phyloP scores from a whole-genome alignment of 2,329 filamentous ascomycete species.

The Trichoderma sp. region DNA sequence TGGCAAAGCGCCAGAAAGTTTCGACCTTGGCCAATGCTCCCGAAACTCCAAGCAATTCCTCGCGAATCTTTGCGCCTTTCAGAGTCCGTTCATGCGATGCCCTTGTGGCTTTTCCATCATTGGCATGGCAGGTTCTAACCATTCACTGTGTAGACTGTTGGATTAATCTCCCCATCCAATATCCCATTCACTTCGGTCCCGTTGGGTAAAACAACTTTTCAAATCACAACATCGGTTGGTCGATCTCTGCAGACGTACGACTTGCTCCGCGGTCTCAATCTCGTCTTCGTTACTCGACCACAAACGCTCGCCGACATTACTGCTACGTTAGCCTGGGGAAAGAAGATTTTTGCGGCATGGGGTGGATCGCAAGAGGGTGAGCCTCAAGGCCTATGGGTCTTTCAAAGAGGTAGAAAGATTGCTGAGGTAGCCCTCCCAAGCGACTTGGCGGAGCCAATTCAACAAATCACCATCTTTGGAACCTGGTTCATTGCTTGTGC shows the following conservation, averaged over 20 bases:
- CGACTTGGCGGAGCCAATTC: slow-evolving; percentile 69
- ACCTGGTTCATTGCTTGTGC: slow-evolving; percentile 87
- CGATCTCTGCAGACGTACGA: slow-evolving; percentile 94
- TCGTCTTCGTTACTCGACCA: slow-evolving; percentile 90
- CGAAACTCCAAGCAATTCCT: slow-evolving; percentile 53
- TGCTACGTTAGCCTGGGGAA: slow-evolving; percentile 83
- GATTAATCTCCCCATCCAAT: slow-evolving; percentile 84
- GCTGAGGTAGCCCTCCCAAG: slow-evolving; percentile 70
- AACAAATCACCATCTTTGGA: slow-evolving; percentile 79
- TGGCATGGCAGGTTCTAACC: slow-evolving; percentile 13
- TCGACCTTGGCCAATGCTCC: slow-evolving; percentile 43
- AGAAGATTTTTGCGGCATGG: slow-evolving; percentile 88
- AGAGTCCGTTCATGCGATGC: slow-evolving; percentile 60
- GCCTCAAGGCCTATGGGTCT: slow-evolving; percentile 78
- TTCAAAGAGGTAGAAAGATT: slow-evolving; percentile 85
- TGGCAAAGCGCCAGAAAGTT: slow-evolving; percentile 77
- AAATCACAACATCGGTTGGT: slow-evolving; percentile 94
- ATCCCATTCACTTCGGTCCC: slow-evolving; percentile 90
- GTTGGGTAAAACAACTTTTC: slow-evolving; percentile 91
- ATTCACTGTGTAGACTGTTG: slow-evolving; percentile 68
- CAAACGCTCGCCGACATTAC: slow-evolving; percentile 86
- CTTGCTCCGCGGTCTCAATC: slow-evolving; percentile 81
- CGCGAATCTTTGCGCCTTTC: slow-evolving; percentile 90
- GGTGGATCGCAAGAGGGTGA: slow-evolving; percentile 59
- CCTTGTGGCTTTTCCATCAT: neutral